Conservation (phyloP, 805 yeast species). For the Lipomyces sp. region DNA sequence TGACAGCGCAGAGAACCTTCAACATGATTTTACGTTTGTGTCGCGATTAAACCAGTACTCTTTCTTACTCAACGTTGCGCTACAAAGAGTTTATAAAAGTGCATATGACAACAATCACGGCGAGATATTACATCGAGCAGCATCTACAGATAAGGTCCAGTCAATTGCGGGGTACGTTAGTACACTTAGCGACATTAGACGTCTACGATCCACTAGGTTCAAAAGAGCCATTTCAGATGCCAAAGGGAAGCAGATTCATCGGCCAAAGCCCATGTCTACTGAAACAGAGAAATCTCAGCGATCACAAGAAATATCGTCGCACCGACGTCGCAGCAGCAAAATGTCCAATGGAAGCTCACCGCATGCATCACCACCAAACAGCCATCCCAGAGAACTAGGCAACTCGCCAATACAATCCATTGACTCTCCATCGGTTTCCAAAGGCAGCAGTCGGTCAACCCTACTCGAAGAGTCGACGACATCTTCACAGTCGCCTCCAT, state of each 20-base stretch:
- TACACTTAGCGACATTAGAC: slow-evolving; percentile 75
- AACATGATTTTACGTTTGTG: slow-evolving; percentile 58
- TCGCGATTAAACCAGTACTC: slow-evolving; percentile 74
- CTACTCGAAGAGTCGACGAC: neutral
- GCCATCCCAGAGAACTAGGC: neutral
- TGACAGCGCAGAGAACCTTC: slow-evolving; percentile 51
- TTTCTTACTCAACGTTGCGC: slow-evolving; percentile 80
- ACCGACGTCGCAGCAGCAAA: slow-evolving; percentile 3
- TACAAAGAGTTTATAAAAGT: slow-evolving; percentile 56
- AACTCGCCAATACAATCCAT: neutral
- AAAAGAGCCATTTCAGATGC: slow-evolving; percentile 51
- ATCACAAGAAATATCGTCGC: neutral
- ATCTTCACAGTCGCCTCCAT: slow-evolving; percentile 1
- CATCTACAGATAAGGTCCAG: slow-evolving; percentile 31
- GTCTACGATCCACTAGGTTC: slow-evolving; percentile 75
- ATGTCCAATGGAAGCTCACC: neutral
- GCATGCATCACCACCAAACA: neutral
- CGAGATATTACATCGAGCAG: slow-evolving; percentile 16
- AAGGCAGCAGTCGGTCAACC: neutral
- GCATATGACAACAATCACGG: slow-evolving; percentile 15
- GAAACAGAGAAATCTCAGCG: slow-evolving; percentile 8
- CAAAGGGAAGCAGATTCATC: slow-evolving; percentile 62
- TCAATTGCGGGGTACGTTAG: slow-evolving; percentile 55
- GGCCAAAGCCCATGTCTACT: slow-evolving; percentile 61
- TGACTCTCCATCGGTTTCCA: neutral